Conservation (phyloP, 345 rosid genomes). For the Citrus hindsii region DNA sequence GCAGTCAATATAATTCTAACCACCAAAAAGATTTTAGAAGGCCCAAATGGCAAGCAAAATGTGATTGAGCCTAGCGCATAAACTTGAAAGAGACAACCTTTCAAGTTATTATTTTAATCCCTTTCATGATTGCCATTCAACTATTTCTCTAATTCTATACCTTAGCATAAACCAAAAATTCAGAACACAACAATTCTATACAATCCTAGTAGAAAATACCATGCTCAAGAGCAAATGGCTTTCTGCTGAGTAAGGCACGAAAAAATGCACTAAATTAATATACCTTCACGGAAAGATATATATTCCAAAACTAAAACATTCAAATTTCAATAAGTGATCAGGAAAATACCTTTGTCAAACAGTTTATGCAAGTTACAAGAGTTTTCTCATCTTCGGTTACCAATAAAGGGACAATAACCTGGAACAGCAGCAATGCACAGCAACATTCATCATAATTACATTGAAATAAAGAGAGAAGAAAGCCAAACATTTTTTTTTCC, state of each 20-base stretch:
- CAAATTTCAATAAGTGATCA: neutral
- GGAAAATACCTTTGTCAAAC: constrained; percentile 81
- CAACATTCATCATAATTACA: constrained; percentile 5
- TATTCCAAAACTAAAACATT: neutral
- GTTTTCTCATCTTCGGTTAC: constrained; percentile 94
- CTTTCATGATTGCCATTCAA: neutral
- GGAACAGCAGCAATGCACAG: constrained; percentile 22
- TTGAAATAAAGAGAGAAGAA: neutral
- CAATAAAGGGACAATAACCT: constrained; percentile 87
- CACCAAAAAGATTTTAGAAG: neutral
- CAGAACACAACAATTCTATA: neutral
- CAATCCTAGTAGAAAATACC: neutral
- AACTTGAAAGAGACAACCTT: neutral
- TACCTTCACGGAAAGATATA: neutral
- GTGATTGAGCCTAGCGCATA: neutral
- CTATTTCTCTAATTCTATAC: neutral
- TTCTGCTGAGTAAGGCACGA: neutral
- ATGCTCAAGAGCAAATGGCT: neutral
- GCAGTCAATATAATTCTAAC: neutral
- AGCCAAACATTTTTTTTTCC: neutral
- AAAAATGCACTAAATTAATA: neutral
- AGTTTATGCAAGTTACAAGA: constrained; percentile 83
- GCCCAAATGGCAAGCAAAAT: neutral
- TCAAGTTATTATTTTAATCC: neutral
- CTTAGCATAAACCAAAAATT: neutral